A percentile compares a stretch with the other conserved stretches of the same genome.
These are phyloP conservation scores for Prunus campanulata DNA, from an alignment of 306 rosid genomes.

Conservation along the genomic window DNA sequence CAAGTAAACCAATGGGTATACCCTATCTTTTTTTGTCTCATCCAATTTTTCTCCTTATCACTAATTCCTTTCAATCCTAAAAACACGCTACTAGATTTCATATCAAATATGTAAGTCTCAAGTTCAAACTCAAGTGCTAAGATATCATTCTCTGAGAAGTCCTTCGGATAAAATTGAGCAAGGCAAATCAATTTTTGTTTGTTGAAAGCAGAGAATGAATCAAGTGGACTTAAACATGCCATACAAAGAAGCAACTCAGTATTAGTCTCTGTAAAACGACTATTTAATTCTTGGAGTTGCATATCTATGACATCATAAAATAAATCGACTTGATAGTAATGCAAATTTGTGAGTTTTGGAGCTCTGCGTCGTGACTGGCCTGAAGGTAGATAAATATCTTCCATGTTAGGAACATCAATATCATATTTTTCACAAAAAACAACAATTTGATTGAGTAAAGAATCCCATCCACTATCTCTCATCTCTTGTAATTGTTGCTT, in stretches of 20 bases:
- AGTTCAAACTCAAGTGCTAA: slow-evolving; percentile 2
- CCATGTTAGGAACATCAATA: not conserved
- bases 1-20: no score
- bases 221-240: not conserved
- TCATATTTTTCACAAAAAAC: slow-evolving; percentile 1
- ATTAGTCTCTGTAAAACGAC: not conserved
- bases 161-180: not conserved
- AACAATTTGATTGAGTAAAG: not conserved
- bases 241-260: slow-evolving; percentile 5
- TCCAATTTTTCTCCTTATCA: not conserved
- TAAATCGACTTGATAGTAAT: not conserved
- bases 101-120: not conserved
- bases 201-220: slow-evolving; percentile 3
- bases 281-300: slow-evolving; percentile 16
- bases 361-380: not conserved
- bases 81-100: not conserved
- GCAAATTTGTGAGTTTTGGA: not conserved
- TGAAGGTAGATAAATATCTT: not conserved
- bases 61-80: not conserved
- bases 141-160: not conserved
- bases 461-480: not conserved
- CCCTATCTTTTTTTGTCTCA: no score
- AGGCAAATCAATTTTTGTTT: not conserved
- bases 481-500: not conserved
- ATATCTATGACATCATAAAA: slow-evolving; percentile 13